These are phyloP conservation scores for Euphorbia schlechtendalii DNA, from an alignment of 441 rosid species.

Conservation along the genomic window DNA sequence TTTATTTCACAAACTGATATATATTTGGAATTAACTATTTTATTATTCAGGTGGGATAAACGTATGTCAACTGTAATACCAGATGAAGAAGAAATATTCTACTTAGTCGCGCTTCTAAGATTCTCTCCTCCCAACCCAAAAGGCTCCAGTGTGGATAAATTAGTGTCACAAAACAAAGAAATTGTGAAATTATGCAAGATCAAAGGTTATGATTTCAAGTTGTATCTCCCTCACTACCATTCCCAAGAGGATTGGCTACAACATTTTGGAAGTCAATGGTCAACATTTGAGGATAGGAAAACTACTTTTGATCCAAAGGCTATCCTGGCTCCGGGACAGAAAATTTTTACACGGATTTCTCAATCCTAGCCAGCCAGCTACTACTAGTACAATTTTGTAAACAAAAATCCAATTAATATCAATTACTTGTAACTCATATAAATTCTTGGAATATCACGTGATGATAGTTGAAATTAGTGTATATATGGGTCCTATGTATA, in stretches of 20 bases:
- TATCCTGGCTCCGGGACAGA: conserved; percentile 88
- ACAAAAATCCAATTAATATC: too few species aligned
- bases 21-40: too few species aligned
- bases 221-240: conserved; percentile 81
- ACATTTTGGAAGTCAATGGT: conserved; percentile 77
- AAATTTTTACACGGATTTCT: conserved; percentile 47
- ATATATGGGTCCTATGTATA: conserved; percentile 13
- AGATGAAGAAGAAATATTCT: conserved; percentile 60
- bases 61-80: conserved; percentile 66
- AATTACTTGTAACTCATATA: conserved; percentile 24
- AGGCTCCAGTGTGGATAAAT: conserved; percentile 31
- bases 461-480: conserved; percentile 12
- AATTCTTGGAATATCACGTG: neutral
- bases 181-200: conserved; percentile 46
- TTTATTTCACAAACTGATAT: too few species aligned
- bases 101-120: conserved; percentile 80
- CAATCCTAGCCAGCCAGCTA: conserved; percentile 12
- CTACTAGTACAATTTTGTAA: neutral
- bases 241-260: conserved; percentile 64
- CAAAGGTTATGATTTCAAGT: conserved; percentile 57
- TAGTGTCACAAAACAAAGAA: conserved; percentile 63
- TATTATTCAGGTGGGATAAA: conserved; percentile 53
- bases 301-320: conserved; percentile 66
- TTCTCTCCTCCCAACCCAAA: conserved; percentile 35
- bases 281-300: conserved; percentile 56